phyloP scores from a whole-genome alignment of 495 filamentous ascomycete species.

The Aspergillus ellipticus region DNA sequence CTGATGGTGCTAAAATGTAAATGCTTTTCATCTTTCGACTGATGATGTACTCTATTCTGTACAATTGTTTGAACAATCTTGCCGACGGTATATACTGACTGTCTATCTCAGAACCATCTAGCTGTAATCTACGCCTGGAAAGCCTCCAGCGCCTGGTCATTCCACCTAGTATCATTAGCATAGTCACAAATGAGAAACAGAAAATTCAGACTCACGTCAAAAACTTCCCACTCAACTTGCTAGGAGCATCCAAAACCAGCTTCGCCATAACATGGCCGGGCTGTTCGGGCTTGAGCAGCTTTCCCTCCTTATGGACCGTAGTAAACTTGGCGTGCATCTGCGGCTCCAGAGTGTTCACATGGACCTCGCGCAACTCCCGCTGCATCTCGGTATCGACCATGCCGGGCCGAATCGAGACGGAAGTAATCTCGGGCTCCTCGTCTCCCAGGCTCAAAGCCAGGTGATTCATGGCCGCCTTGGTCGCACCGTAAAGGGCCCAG shows the following conservation, averaged over 20 bases:
- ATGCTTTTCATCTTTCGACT: slow-evolving; percentile 98
- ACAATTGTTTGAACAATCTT: slow-evolving; percentile 20
- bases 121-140: slow-evolving; percentile 51
- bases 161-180: slow-evolving; percentile 62
- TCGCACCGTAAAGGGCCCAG: slow-evolving; percentile 79
- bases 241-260: slow-evolving; percentile 60
- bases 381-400: slow-evolving; percentile 96
- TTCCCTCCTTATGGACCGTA: slow-evolving; percentile 60
- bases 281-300: slow-evolving; percentile 75
- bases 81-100: slow-evolving; percentile 31
- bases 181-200: background rate
- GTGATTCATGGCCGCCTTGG: slow-evolving; percentile 88
- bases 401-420: slow-evolving; percentile 72
- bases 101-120: slow-evolving; percentile 19
- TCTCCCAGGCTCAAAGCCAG: slow-evolving; percentile 65
- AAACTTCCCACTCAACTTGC: slow-evolving; percentile 69
- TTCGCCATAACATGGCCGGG: slow-evolving; percentile 82
- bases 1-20: slow-evolving; percentile 71
- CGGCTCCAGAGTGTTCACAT: slow-evolving; percentile 59
- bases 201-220: slow-evolving; percentile 53
- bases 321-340: slow-evolving; percentile 67
- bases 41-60: slow-evolving; percentile 40
- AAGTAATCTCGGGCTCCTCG: slow-evolving; percentile 76
- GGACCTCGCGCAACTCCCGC: slow-evolving; percentile 68
- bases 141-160: slow-evolving; percentile 56